Evolutionary conservation across 768 basidiomycete genomes (phyloP), one percentile per base, ranked within the genome.

Genomic region (button mushroom (Agaricus bisporus)): DNA sequence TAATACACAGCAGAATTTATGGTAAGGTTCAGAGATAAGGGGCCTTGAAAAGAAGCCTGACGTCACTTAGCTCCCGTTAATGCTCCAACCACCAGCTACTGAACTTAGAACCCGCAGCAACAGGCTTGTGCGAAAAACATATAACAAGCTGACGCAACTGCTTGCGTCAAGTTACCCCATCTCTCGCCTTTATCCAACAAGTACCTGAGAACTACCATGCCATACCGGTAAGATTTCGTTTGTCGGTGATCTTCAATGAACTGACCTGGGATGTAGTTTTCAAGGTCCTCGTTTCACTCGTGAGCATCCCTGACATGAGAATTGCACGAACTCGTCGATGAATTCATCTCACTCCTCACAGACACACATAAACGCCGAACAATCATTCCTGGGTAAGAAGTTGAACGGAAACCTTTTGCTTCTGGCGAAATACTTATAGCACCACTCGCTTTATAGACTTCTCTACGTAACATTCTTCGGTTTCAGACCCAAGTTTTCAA

Each of bases 401-500:
- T 39, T n/a, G 22, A 12, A 6, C 22, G 10, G 4, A 14, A 32
- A 11, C 32, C 32, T 49, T 20, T 39, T 43, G 36, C n/a, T 25
- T 56, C 37, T 39, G 15, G 32, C 18, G 11, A 28, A 37, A 26
- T 52, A 54, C 41, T 48, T 18, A 48, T 39, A 36, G 38, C 41
- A 14, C 22, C 20, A 41, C 15, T 14, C 8, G 14, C 44, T 20
- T 54, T 18, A 28, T 47, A 68, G 69, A 18, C 63, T 70, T 48
- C 59, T 70, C n/a, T 70, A 70, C 59, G 68, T 70, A 35, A 69
- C 69, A 20, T 69, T 70, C 49, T 48, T 59, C 32, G 65, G 65
- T 17, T 41, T 66, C 11, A 68, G 58, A 55, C 65, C 67, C 41
- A 64, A 63, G 28, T 68, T 70, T 42, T 65, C 62, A 25, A 44